Percentiles rank a stretch among this genome's conserved stretches.
phyloP scores from a whole-genome alignment of 306 rosid genomes.

The Mimosa pudica region DNA sequence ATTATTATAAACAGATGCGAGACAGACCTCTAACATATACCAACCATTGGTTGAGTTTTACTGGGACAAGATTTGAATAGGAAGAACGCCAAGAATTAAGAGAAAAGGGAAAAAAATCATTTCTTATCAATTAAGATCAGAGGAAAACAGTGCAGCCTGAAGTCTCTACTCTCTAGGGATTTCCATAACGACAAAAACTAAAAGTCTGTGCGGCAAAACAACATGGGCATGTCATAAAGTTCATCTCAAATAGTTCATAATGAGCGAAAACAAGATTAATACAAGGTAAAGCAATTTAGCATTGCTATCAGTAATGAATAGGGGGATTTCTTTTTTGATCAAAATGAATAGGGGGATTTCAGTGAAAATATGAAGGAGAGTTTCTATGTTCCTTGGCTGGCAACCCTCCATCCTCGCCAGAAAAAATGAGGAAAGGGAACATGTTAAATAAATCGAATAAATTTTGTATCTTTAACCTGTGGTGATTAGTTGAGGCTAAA shows the following conservation, averaged over 20 bases:
- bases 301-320: background rate
- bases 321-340: no score
- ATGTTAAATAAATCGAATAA: background rate
- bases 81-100: background rate
- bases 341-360: background rate
- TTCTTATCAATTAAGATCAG: background rate
- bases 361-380: background rate
- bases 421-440: background rate
- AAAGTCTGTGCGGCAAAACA: background rate
- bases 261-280: background rate
- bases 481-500: background rate
- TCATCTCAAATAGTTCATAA: background rate
- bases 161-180: background rate
- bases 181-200: background rate
- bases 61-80: background rate
- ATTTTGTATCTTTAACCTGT: background rate
- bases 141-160: background rate
- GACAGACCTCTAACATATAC: background rate
- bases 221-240: background rate
- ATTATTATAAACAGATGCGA: slow-evolving; percentile 1
- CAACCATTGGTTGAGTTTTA: background rate
- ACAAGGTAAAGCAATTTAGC: background rate
- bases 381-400: background rate
- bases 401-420: background rate
- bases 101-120: background rate